Evolutionary conservation across 495 filamentous ascomycete genomes (phyloP).

Genomic region (Trichoderma orchidacearum): DNA sequence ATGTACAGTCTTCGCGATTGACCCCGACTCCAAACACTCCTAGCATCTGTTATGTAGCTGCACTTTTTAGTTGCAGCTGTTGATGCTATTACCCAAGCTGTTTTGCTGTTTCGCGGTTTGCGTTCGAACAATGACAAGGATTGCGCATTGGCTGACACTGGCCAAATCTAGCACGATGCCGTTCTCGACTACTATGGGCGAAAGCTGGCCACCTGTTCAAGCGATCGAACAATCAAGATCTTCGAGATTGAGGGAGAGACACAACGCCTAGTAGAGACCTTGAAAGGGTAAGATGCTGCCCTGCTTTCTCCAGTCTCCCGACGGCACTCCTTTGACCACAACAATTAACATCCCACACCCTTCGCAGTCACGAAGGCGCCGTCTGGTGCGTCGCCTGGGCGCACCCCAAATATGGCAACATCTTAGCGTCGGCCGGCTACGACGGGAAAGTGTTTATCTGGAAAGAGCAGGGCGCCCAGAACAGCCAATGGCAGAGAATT

Average conservation of each 20-base stretch:
- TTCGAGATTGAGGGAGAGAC: conserved; percentile 94
- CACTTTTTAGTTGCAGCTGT: too few relatives aligned
- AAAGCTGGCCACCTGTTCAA: conserved; percentile 91
- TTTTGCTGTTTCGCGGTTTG: background rate
- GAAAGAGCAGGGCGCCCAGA: conserved; percentile 62
- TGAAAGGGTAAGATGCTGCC: conserved; percentile 61
- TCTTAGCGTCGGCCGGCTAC: conserved; percentile 86
- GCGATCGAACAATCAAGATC: conserved; percentile 97
- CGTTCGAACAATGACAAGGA: background rate
- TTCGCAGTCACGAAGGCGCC: conserved; percentile 73
- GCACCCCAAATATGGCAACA: conserved; percentile 95
- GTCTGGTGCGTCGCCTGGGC: conserved; percentile 98
- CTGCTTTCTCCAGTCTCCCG: background rate
- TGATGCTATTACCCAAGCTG: too few relatives aligned
- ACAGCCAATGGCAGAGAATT: conserved; percentile 53
- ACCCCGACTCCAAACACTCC: too few relatives aligned
- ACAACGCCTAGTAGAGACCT: conserved; percentile 80
- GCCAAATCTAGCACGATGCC: conserved; percentile 73
- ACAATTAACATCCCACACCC: background rate
- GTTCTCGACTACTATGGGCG: conserved; percentile 97
- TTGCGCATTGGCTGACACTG: background rate
- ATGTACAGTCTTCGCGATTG: conserved; percentile 27
- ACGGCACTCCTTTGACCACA: background rate
- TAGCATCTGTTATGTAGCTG: too few relatives aligned
- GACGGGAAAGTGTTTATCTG: conserved; percentile 98